Percentiles rank a stretch among this genome's conserved stretches.
Conservation (phyloP, 176 grass and related monocot genomes). For the Elymus sibiricus region DNA sequence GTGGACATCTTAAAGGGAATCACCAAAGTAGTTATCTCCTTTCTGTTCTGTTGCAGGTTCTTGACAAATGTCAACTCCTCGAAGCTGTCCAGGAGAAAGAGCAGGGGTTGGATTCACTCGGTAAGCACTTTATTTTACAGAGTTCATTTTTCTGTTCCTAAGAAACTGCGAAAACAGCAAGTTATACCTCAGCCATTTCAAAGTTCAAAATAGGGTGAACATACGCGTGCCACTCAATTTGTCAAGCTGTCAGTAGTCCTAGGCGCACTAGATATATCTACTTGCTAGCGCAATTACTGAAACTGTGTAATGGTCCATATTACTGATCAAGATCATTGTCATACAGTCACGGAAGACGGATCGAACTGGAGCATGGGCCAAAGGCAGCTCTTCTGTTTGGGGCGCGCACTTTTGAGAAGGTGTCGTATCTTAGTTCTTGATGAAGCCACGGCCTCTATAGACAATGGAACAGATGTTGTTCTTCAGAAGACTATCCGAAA, state of each 20-base stretch:
- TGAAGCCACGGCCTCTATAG: conserved; percentile 84
- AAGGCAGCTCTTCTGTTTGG: conserved; percentile 88
- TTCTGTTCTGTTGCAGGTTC: conserved; percentile 46
- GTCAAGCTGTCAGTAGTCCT: background rate
- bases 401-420: conserved; percentile 69
- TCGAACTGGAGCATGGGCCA: conserved; percentile 99
- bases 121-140: conserved; percentile 23
- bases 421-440: conserved; percentile 76
- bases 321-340: background rate
- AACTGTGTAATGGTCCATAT: background rate
- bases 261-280: background rate
- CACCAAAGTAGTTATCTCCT: background rate
- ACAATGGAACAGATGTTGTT: conserved; percentile 84
- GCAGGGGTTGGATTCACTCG: conserved; percentile 67
- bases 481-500: conserved; percentile 79
- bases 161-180: background rate
- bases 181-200: background rate
- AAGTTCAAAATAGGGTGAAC: background rate
- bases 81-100: conserved; percentile 86
- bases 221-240: background rate
- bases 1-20: background rate
- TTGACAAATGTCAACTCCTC: conserved; percentile 85
- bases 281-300: background rate
- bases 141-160: background rate
- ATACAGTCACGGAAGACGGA: conserved; percentile 79